Evolutionary conservation across 306 rosid genomes (phyloP).

Genomic region (Vicia sativa): DNA sequence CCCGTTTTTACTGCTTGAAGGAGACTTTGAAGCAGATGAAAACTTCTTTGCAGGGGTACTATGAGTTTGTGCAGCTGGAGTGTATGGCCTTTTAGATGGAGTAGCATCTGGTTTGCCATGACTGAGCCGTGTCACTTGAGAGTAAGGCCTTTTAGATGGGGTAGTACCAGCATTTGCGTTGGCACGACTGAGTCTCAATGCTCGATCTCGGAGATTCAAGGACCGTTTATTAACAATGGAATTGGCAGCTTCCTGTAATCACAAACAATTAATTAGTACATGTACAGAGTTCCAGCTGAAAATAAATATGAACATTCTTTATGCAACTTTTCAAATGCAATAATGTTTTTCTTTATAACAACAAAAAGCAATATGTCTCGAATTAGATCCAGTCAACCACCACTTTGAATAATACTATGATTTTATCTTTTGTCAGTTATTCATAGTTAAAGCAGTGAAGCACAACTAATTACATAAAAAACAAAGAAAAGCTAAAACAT

Average conservation of each 20-base stretch:
- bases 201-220: constrained; percentile 74
- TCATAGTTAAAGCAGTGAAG: not conserved
- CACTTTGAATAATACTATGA: not conserved
- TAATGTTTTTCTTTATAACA: not conserved
- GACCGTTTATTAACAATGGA: constrained; percentile 56
- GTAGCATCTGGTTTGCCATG: constrained; percentile 59
- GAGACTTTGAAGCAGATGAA: constrained; percentile 44
- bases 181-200: constrained; percentile 64
- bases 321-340: constrained; percentile 1
- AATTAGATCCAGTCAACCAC: constrained; percentile 14
- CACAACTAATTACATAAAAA: constrained; percentile 3
- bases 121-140: constrained; percentile 10
- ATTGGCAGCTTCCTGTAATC: constrained; percentile 79
- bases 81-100: constrained; percentile 56
- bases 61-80: constrained; percentile 37
- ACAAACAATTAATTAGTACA: constrained; percentile 19
- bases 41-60: constrained; percentile 58
- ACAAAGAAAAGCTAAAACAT: not conserved
- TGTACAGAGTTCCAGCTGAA: constrained; percentile 5
- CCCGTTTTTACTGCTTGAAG: constrained; percentile 41
- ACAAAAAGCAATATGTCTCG: constrained; percentile 8
- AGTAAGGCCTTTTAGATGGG: constrained; percentile 55
- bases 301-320: constrained; percentile 5
- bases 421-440: not conserved
- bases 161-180: constrained; percentile 54